Evolutionary conservation across 345 rosid species (phyloP).

Genomic region (Boechera divaricarpa): DNA sequence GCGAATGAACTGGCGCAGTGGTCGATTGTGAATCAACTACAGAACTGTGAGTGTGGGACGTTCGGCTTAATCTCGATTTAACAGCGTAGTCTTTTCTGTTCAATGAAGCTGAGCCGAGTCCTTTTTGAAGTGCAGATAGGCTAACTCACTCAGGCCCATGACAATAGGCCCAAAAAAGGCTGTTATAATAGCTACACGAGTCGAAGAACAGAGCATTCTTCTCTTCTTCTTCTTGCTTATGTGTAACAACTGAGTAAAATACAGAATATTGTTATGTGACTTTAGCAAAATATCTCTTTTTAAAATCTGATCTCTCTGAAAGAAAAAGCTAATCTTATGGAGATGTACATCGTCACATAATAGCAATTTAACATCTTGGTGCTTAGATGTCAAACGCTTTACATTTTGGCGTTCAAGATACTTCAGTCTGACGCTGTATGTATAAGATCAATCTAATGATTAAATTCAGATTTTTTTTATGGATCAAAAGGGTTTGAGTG

Average conservation of each 20-base stretch:
- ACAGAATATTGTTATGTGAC: not conserved
- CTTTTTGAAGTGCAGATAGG: not conserved
- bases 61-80: not conserved
- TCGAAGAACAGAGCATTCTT: not conserved
- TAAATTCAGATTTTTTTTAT: too few species aligned
- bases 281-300: not conserved
- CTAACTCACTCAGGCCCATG: conserved; percentile 6
- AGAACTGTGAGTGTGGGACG: not conserved
- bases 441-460: too few species aligned
- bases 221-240: not conserved
- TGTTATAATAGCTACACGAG: not conserved
- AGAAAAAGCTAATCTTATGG: too few species aligned
- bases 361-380: not conserved
- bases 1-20: not conserved
- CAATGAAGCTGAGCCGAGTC: not conserved
- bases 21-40: not conserved
- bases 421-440: too few species aligned
- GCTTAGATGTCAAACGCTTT: not conserved
- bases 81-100: not conserved
- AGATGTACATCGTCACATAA: not conserved
- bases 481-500: too few species aligned
- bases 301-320: too few species aligned
- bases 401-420: not conserved
- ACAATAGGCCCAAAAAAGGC: not conserved
- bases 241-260: not conserved